phyloP scores from a whole-genome alignment of 331 rosid species.

The Saraca asoca region DNA sequence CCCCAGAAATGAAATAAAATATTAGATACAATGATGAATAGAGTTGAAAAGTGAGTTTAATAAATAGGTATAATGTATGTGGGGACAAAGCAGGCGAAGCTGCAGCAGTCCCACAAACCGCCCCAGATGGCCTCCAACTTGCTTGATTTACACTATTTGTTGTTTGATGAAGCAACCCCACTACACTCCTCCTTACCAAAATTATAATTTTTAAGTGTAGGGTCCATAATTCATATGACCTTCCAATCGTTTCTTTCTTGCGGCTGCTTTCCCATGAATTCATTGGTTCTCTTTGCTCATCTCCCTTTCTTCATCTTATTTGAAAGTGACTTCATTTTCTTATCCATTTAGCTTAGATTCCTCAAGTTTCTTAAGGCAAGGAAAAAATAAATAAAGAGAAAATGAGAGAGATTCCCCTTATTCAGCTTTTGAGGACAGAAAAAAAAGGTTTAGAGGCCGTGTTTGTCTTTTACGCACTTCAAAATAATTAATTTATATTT shows the following conservation, averaged over 20 bases:
- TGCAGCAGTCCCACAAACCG: slow-evolving; percentile 84
- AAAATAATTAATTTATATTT: no score
- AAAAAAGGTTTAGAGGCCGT: no score
- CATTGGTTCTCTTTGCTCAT: slow-evolving; percentile 43
- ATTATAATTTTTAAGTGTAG: slow-evolving; percentile 28
- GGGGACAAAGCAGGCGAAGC: slow-evolving; percentile 57
- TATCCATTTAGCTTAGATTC: background rate
- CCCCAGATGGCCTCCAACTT: slow-evolving; percentile 66
- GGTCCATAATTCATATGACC: slow-evolving; percentile 41
- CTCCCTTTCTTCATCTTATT: slow-evolving; percentile 11
- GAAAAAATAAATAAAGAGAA: no score
- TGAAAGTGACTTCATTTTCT: slow-evolving; percentile 43
- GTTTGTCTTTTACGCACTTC: no score
- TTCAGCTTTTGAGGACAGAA: no score
- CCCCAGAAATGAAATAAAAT: no score
- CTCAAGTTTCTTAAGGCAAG: no score
- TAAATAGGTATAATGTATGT: slow-evolving; percentile 53
- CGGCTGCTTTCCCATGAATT: slow-evolving; percentile 52
- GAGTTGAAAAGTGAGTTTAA: slow-evolving; percentile 48
- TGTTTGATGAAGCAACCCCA: slow-evolving; percentile 76
- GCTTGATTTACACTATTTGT: slow-evolving; percentile 77
- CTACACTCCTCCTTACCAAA: slow-evolving; percentile 49
- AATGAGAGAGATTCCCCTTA: no score
- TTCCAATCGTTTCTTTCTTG: slow-evolving; percentile 47
- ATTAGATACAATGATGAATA: slow-evolving; percentile 37